Evolutionary conservation across 306 rosid species (phyloP).

Genomic region (Crataegus laevigata): DNA sequence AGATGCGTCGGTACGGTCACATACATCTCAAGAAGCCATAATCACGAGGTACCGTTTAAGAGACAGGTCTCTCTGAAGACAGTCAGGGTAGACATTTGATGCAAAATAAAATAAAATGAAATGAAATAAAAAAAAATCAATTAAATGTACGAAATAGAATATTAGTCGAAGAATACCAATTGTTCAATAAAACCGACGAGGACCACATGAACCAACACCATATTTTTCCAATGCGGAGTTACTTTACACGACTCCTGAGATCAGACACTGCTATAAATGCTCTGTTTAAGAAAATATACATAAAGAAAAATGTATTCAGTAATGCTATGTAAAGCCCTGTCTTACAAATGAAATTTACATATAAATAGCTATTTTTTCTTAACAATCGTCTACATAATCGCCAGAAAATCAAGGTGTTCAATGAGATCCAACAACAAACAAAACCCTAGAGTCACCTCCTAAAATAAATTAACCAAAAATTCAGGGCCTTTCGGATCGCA

Average conservation of each 20-base stretch:
- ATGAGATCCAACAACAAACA: not conserved
- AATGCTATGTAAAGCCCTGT: too few species aligned
- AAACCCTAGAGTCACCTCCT: not conserved
- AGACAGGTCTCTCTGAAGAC: too few species aligned
- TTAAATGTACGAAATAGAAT: too few species aligned
- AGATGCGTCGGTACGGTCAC: too few species aligned
- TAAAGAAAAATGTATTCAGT: too few species aligned
- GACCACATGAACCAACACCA: conserved; percentile 99
- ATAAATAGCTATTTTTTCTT: not conserved
- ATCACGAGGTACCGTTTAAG: too few species aligned
- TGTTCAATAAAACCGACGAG: conserved; percentile 97
- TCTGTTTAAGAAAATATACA: not conserved
- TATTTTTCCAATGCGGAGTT: conserved; percentile 83
- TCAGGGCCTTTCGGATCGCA: not conserved
- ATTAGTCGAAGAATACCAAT: too few species aligned
- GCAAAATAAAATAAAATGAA: too few species aligned
- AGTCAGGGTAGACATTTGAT: too few species aligned
- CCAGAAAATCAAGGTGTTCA: not conserved
- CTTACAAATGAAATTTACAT: not conserved
- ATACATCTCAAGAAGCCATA: too few species aligned
- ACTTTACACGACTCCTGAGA: conserved; percentile 87
- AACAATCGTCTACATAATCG: not conserved
- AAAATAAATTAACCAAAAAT: not conserved
- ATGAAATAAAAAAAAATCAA: too few species aligned
- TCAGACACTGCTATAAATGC: conserved; percentile 21